Base-by-base conservation (phyloP, 140 eudicot species). In the Flaveria floridana region DNA sequence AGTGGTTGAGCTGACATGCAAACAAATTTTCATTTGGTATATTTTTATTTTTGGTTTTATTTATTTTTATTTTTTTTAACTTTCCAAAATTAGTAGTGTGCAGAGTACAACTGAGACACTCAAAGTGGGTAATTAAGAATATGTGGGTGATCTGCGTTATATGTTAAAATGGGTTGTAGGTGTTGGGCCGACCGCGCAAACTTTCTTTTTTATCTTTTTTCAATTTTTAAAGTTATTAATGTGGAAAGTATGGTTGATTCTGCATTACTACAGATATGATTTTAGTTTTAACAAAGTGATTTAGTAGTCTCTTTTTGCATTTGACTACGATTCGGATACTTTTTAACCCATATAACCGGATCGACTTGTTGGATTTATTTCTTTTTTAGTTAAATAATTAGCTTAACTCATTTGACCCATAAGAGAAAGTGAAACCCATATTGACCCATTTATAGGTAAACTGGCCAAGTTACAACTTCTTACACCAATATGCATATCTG, bases 361-460 rank as follows among this genome's bases (percentile, higher is more conserved):
- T 61, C 5, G 41, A 5, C 18, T 18, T 18, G 13, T 19, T 66
- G 18, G 28, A 16, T 41, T n/a, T 16, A 44, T 39, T 41, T 44
- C 20, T 7, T 44, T 19, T 20, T 68, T 68, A 42, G 20, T 11
- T 68, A 44, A 8, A 21, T 37, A 3, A 9, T 39, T 39, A 65
- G 34, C 57, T 41, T 21, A 68, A 20, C 58, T 50, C 37, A 18
- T 10, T 26, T 64, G 79, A 63, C 52, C 52, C 46, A 2, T 16
- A 23, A 34, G 48, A n/a, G 18, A 34, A 37, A 37, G 37, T 1
- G 9, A 34, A 37, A 62, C 44, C 21, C 18, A 63, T 3, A 5
- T 16, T 48, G 72, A 75, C 71, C 57, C 13, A 13, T 52, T 76
- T 61, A 42, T 74, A 59, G 71, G 47, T 47, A 16, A 26, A 74